Conservation (phyloP, 257 asterid genomes). For the Leonotis leonurus region DNA sequence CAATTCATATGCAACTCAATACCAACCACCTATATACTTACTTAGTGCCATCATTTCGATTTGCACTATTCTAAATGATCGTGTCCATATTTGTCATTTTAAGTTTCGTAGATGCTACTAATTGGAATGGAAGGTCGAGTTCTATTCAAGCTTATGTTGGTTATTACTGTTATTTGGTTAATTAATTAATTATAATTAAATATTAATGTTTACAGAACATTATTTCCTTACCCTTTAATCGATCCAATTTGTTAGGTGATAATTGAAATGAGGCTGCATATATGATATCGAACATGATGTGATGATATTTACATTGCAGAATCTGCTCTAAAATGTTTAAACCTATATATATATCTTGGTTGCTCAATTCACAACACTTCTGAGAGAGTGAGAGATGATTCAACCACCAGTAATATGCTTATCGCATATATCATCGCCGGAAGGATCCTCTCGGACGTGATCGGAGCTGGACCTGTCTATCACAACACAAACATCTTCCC, state of each 20-base stretch:
- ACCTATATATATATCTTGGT: background rate
- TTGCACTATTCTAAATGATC: no score
- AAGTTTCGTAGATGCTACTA: no score
- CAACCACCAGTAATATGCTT: conserved; percentile 33
- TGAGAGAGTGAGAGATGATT: background rate
- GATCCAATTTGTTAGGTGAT: no score
- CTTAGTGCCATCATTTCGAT: background rate
- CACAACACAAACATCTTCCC: conserved; percentile 1
- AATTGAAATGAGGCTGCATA: no score
- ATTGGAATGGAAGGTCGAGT: no score
- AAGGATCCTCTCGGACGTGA: background rate
- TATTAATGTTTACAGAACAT: no score
- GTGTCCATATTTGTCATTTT: no score
- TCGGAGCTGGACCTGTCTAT: conserved; percentile 4
- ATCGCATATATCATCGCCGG: conserved; percentile 18
- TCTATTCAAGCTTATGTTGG: no score
- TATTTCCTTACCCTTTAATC: no score
- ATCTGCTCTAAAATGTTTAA: background rate
- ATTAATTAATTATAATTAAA: no score
- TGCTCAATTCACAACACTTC: background rate
- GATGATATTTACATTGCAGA: background rate
- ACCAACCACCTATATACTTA: background rate
- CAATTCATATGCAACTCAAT: conserved; percentile 6
- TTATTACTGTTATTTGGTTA: no score
- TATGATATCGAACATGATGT: no score